These are phyloP conservation scores for Ascocoryne sarcoides DNA, from an alignment of 2,329 filamentous ascomycete genomes.

Conservation along the genomic window DNA sequence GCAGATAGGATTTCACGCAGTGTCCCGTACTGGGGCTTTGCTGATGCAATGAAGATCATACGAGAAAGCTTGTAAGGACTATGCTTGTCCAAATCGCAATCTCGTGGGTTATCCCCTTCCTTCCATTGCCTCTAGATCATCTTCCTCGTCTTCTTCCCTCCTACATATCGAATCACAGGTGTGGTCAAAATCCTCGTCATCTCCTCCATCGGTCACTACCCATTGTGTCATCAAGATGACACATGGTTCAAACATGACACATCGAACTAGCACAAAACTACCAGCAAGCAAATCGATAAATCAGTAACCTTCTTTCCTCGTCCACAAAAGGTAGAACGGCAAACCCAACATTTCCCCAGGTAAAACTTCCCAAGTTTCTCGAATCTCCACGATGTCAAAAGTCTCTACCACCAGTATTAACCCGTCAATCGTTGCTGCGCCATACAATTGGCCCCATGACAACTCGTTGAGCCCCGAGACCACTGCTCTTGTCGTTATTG, in stretches of 20 bases:
- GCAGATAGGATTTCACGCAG: neutral
- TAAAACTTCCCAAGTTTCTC: too few relatives aligned
- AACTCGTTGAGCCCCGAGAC: slow-evolving; percentile 30
- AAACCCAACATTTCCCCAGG: too few relatives aligned
- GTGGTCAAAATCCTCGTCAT: too few relatives aligned
- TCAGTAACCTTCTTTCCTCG: too few relatives aligned
- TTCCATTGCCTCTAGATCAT: too few relatives aligned
- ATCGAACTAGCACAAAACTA: too few relatives aligned
- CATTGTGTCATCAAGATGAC: too few relatives aligned
- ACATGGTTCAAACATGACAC: too few relatives aligned
- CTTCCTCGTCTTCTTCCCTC: too few relatives aligned
- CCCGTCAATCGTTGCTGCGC: slow-evolving; percentile 18
- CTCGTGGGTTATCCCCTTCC: neutral
- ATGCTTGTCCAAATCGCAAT: neutral
- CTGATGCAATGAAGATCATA: neutral
- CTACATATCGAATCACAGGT: too few relatives aligned
- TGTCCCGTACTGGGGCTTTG: neutral
- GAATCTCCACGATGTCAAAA: slow-evolving; percentile 2
- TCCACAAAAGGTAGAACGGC: neutral
- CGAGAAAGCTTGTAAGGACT: neutral
- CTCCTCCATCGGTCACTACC: too few relatives aligned
- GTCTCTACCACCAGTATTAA: slow-evolving; percentile 12
- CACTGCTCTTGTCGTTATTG: slow-evolving; percentile 45
- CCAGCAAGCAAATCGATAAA: too few relatives aligned
- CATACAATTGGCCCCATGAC: slow-evolving; percentile 35